Base-by-base conservation (phyloP, 192 early-diverging fungal species). In the Coemansia sp. region DNA sequence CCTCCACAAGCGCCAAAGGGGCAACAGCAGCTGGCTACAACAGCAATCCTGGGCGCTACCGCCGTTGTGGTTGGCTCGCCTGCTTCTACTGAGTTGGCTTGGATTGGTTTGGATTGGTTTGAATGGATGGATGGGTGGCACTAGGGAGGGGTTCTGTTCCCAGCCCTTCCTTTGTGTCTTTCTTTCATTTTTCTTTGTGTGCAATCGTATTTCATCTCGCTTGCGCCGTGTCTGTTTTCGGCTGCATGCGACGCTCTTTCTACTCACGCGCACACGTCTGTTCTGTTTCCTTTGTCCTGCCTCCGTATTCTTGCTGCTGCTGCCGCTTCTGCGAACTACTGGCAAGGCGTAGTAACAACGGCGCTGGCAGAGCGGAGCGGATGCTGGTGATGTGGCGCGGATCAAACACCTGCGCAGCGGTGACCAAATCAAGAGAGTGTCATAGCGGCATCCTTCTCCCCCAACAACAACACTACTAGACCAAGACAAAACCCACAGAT, bases 401-500 rank as follows among this genome's bases (percentile, higher is more conserved):
- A 54, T 54, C 51, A 54, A 54, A 54, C 47, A 49, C 4, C 47
- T 49, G 47, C 47, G 47, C 47, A 49, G n/a, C 18, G 16, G 47
- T 16, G n/a, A 49, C 47, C 18, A 26, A 54, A 54, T 22, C 51
- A 13, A 9, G 21, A 8, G 11, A 22, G 8, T 8, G 19, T 54
- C 51, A 21, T 15, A 21, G 51, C 49, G 5, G 7, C 7, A 32
- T 32, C 32, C 49, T 10, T 15, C 51, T 12, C 8, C 51, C 51
- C 51, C 21, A 54, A 54, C 51, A 54, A 12, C 51, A 22, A 54
- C 26, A 26, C 1, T 19, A 49, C 47, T 32, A n/a, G n/a, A 32
- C 32, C 4, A 32, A 32, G 4, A 32, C 32, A 32, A 4, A 32
- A 32, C 32, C 32, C 32, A 32, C 32, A 32, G 32, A 32, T 4